These are phyloP conservation scores for Phytophthora rubi DNA, from an alignment of 352 stramenopile genomes.

Conservation along the genomic window DNA sequence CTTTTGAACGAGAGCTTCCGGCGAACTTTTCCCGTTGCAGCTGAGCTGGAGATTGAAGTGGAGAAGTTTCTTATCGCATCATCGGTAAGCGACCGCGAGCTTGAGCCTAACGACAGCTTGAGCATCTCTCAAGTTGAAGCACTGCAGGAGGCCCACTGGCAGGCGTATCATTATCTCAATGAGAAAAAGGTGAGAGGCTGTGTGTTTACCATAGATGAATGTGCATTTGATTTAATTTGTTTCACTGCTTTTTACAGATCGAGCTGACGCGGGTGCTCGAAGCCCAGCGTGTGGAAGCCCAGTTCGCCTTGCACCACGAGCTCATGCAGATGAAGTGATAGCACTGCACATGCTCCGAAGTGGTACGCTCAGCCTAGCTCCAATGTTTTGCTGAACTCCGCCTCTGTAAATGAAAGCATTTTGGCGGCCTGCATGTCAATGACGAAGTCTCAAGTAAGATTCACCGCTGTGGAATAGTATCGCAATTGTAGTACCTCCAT, in stretches of 20 bases:
- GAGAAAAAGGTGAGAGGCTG: constrained; percentile 72
- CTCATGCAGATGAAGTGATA: constrained; percentile 58
- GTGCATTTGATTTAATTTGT: not conserved
- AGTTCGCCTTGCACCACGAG: constrained; percentile 71
- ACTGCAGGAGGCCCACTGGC: constrained; percentile 82
- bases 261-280: constrained; percentile 78
- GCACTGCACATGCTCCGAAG: not conserved
- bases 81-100: constrained; percentile 47
- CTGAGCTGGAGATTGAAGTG: constrained; percentile 75
- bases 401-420: constrained; percentile 87
- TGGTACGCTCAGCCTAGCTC: constrained; percentile 49
- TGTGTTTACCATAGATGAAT: not conserved
- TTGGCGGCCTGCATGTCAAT: constrained; percentile 62
- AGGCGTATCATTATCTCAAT: constrained; percentile 82
- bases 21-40: constrained; percentile 70
- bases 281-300: constrained; percentile 71
- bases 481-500: constrained; percentile 61
- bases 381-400: constrained; percentile 83
- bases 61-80: constrained; percentile 79
- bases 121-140: constrained; percentile 88
- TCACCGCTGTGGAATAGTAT: not conserved
- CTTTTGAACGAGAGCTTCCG: constrained; percentile 63
- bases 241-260: constrained; percentile 47
- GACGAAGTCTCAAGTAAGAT: constrained; percentile 18
- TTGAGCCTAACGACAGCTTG: constrained; percentile 56